phyloP scores from a whole-genome alignment of 2,329 filamentous ascomycete species.

The Aplosporella prunicola region DNA sequence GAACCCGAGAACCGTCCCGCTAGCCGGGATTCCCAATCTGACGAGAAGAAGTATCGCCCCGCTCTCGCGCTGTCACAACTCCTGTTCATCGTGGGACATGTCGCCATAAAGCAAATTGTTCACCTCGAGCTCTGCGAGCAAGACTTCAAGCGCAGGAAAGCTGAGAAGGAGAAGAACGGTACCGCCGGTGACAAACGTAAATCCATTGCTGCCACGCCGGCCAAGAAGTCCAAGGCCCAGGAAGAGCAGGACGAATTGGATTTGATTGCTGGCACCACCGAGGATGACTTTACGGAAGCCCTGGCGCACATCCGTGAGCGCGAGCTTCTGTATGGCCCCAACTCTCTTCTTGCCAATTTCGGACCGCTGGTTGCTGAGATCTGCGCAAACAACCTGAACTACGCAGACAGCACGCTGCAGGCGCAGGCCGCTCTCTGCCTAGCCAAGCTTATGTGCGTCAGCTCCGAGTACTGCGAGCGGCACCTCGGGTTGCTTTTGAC shows the following conservation, averaged over 20 bases:
- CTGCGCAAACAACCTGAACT: slow-evolving; percentile 87
- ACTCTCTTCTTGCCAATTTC: slow-evolving; percentile 80
- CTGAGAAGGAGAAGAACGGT: slow-evolving; percentile 67
- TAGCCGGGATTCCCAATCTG: slow-evolving; percentile 9
- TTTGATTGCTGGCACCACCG: slow-evolving; percentile 90
- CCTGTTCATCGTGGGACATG: slow-evolving; percentile 88
- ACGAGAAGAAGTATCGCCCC: slow-evolving; percentile 50
- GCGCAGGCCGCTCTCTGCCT: slow-evolving; percentile 88
- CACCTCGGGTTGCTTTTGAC: slow-evolving; percentile 92
- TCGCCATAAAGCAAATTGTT: slow-evolving; percentile 98
- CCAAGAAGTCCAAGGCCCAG: slow-evolving; percentile 42
- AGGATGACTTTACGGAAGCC: slow-evolving; percentile 84
- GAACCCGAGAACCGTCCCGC: slow-evolving; percentile 16
- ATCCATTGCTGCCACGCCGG: slow-evolving; percentile 24
- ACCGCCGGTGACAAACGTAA: slow-evolving; percentile 24
- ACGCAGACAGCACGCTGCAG: slow-evolving; percentile 82
- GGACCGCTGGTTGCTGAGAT: slow-evolving; percentile 88
- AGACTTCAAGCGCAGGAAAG: slow-evolving; percentile 94
- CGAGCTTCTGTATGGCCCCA: slow-evolving; percentile 72
- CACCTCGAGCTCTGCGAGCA: slow-evolving; percentile 95
- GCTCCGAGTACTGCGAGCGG: slow-evolving; percentile 87
- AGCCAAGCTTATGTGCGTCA: slow-evolving; percentile 98
- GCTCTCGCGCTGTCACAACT: slow-evolving; percentile 78
- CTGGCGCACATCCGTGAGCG: slow-evolving; percentile 77
- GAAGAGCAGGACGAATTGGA: slow-evolving; percentile 83